phyloP scores from a whole-genome alignment of 1,284 basidiomycete genomes.

The Papiliotrema nemorosa region DNA sequence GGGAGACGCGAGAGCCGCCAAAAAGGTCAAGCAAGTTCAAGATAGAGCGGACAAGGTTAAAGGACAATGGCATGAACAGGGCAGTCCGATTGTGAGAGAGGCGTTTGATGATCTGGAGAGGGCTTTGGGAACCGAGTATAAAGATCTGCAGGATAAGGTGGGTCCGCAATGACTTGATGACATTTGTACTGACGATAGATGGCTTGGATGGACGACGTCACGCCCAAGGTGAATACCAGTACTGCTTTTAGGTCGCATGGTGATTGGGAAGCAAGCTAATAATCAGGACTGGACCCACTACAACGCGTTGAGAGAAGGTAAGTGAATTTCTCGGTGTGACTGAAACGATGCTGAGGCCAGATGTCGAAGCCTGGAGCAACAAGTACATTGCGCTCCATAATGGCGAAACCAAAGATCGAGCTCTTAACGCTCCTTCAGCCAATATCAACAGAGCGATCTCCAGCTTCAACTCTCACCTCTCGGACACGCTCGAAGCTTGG shows the following conservation, averaged over 20 bases:
- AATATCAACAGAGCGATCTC: slow-evolving; percentile 19
- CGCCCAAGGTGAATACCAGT: slow-evolving; percentile 12
- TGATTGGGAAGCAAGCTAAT: too few relatives aligned
- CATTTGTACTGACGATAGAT: slow-evolving; percentile 11
- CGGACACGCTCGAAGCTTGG: slow-evolving; percentile 37
- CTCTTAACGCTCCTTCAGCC: slow-evolving; percentile 15
- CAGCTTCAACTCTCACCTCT: slow-evolving; percentile 29
- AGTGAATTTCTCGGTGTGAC: slow-evolving; percentile 2
- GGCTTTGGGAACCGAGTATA: slow-evolving; percentile 29
- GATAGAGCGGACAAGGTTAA: slow-evolving; percentile 21
- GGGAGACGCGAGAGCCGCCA: slow-evolving; percentile 22
- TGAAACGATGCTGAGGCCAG: slow-evolving; percentile 8
- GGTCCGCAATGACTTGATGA: slow-evolving; percentile 1
- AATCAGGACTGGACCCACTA: slow-evolving; percentile 34
- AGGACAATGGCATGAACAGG: slow-evolving; percentile 16
- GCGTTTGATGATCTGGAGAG: slow-evolving; percentile 26
- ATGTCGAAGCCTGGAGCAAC: slow-evolving; percentile 26
- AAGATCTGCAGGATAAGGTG: slow-evolving; percentile 32
- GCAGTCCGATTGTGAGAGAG: slow-evolving; percentile 17
- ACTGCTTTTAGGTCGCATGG: background rate
- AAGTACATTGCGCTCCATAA: slow-evolving; percentile 28
- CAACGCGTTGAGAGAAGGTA: slow-evolving; percentile 31
- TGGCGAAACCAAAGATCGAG: slow-evolving; percentile 19
- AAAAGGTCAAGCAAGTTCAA: slow-evolving; percentile 21
- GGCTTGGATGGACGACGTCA: slow-evolving; percentile 22